These are phyloP conservation scores for Capronia coronata DNA, from an alignment of 2,329 filamentous ascomycete genomes.

Conservation along the genomic window DNA sequence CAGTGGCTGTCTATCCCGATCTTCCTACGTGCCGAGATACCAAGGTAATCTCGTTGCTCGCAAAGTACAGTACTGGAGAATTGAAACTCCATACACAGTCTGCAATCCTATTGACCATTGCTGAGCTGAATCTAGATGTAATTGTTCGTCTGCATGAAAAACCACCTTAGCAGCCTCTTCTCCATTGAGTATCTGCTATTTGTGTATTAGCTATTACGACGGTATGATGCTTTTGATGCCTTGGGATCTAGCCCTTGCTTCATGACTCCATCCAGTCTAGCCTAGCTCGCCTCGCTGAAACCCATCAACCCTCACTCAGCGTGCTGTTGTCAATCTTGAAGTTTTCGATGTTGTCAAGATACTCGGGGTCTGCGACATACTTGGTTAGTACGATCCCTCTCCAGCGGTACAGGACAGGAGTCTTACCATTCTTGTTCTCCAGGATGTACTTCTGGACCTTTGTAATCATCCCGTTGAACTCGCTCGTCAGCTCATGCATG, in stretches of 20 bases:
- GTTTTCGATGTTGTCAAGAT: slow-evolving; percentile 21
- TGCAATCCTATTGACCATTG: no score
- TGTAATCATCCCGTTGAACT: slow-evolving; percentile 46
- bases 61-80: no score
- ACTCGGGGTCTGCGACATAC: slow-evolving; percentile 18
- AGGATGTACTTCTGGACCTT: slow-evolving; percentile 50
- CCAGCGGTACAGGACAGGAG: not conserved
- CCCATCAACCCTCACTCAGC: slow-evolving; percentile 19
- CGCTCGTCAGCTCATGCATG: slow-evolving; percentile 43
- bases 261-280: not conserved
- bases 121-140: no score
- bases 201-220: not conserved
- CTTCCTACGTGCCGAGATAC: no score
- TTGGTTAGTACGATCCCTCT: not conserved
- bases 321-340: slow-evolving; percentile 21
- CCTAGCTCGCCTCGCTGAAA: not conserved
- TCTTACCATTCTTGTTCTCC: slow-evolving; percentile 47
- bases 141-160: no score
- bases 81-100: no score
- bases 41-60: no score
- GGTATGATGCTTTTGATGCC: no score
- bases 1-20: no score
- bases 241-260: no score
- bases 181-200: no score
- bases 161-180: no score